A percentile compares a stretch with the other conserved stretches of the same genome.
These are phyloP conservation scores for Zygosaccharomyces rouxii DNA, from an alignment of 805 yeast genomes.

Conservation along the genomic window DNA sequence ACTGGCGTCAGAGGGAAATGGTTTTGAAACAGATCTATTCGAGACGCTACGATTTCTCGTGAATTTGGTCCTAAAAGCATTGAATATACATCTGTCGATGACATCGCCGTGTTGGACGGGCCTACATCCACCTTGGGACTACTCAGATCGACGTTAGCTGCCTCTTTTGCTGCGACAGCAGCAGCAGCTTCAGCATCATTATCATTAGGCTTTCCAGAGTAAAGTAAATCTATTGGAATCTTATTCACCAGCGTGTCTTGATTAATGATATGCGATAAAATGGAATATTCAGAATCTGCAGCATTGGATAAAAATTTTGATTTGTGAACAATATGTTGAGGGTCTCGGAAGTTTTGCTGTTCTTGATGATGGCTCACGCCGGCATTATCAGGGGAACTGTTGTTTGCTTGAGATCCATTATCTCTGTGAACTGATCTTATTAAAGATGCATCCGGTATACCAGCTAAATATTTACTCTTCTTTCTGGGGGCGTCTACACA, in stretches of 20 bases:
- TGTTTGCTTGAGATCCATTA: background rate
- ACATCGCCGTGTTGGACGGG: background rate
- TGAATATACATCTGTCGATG: conserved; percentile 19
- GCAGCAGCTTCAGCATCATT: conserved; percentile 2
- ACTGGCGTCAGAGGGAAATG: conserved; percentile 34
- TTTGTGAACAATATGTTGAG: conserved; percentile 28
- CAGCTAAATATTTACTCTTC: conserved; percentile 72
- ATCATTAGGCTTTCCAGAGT: conserved; percentile 13
- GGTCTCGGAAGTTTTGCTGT: conserved; percentile 22
- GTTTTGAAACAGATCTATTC: conserved; percentile 26
- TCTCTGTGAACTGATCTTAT: conserved; percentile 13
- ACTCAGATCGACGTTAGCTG: background rate
- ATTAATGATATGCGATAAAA: conserved; percentile 59
- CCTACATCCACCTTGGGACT: background rate
- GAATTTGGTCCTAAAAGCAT: conserved; percentile 29
- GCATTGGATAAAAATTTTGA: conserved; percentile 60
- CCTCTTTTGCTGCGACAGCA: background rate
- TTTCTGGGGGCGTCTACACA: conserved; percentile 91
- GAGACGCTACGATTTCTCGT: conserved; percentile 23
- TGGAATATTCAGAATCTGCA: conserved; percentile 68
- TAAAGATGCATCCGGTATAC: conserved; percentile 41
- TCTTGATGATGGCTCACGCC: conserved; percentile 15
- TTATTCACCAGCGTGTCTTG: conserved; percentile 29
- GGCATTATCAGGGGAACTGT: background rate
- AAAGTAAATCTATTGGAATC: conserved; percentile 25